Evolutionary conservation across 495 filamentous ascomycete genomes (phyloP).

Genomic region (Peziza echinospora): DNA sequence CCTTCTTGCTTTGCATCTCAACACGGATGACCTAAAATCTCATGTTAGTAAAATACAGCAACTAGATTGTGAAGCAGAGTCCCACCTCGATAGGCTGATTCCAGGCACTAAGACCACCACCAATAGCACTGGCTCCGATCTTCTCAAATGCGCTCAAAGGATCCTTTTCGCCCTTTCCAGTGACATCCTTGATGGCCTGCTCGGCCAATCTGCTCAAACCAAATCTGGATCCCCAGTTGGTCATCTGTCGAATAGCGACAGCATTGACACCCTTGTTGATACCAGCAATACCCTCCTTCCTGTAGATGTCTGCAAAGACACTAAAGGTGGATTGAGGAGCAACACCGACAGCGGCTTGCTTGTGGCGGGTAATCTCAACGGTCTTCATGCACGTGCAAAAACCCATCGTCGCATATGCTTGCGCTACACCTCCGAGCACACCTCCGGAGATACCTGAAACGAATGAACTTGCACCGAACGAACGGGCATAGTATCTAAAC

Average conservation of each 20-base stretch:
- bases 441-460: constrained; percentile 72
- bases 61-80: too few species aligned
- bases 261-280: constrained; percentile 98
- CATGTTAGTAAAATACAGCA: too few species aligned
- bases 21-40: constrained; percentile 98
- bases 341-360: constrained; percentile 60
- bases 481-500: constrained; percentile 47
- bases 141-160: constrained; percentile 66
- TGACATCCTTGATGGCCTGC: constrained; percentile 57
- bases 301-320: constrained; percentile 95
- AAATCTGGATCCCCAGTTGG: constrained; percentile 96
- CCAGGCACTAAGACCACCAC: constrained; percentile 89
- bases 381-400: constrained; percentile 99
- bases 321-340: constrained; percentile 72
- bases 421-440: constrained; percentile 83
- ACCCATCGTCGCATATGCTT: constrained; percentile 98
- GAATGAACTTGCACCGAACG: constrained; percentile 66
- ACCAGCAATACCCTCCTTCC: constrained; percentile 76
- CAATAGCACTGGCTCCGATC: constrained; percentile 65
- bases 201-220: constrained; percentile 80
- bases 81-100: constrained; percentile 99
- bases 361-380: constrained; percentile 96
- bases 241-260: constrained; percentile 94
- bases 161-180: constrained; percentile 57
- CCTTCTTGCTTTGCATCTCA: constrained; percentile 99